Conservation (phyloP, 225 moss, liverwort and hornwort genomes). For the Sphagnum contortum region DNA sequence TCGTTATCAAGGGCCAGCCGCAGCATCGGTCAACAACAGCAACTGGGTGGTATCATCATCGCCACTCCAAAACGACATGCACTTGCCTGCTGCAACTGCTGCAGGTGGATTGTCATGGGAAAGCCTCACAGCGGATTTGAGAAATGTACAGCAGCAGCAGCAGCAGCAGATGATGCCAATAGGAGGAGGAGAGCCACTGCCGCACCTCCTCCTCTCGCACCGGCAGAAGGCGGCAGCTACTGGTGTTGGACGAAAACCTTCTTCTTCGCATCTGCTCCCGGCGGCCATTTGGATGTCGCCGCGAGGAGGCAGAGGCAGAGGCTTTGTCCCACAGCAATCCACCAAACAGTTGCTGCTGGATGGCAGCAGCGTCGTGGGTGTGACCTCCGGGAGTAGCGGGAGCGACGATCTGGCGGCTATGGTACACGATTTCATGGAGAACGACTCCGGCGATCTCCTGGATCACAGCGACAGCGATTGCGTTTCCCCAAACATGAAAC, state of each 20-base stretch:
- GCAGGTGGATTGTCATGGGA: conserved; percentile 18
- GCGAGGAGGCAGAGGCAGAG: conserved; percentile 15
- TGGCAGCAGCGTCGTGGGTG: not conserved
- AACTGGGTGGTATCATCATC: conserved; percentile 11
- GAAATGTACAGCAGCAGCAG: conserved; percentile 7
- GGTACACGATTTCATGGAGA: conserved; percentile 64
- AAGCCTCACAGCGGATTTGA: conserved; percentile 13
- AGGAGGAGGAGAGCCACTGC: conserved; percentile 11
- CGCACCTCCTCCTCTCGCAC: conserved; percentile 12
- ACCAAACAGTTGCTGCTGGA: not conserved
- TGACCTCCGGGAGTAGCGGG: conserved; percentile 20
- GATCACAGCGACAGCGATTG: conserved; percentile 48
- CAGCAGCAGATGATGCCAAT: not conserved
- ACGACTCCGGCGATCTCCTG: conserved; percentile 27
- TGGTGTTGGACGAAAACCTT: no score
- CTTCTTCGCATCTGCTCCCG: conserved; percentile 4
- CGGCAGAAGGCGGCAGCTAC: conserved; percentile 17
- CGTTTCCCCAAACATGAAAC: conserved; percentile 24
- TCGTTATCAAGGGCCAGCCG: conserved; percentile 21
- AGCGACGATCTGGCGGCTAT: conserved; percentile 63
- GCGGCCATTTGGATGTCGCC: conserved; percentile 2
- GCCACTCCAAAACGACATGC: conserved; percentile 14
- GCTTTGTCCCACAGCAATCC: conserved; percentile 22
- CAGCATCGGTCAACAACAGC: no score
- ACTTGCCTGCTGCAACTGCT: conserved; percentile 1